Evolutionary conservation across 2,329 filamentous ascomycete genomes (phyloP).

Genomic region (Paracorniculantispora psalliotae): DNA sequence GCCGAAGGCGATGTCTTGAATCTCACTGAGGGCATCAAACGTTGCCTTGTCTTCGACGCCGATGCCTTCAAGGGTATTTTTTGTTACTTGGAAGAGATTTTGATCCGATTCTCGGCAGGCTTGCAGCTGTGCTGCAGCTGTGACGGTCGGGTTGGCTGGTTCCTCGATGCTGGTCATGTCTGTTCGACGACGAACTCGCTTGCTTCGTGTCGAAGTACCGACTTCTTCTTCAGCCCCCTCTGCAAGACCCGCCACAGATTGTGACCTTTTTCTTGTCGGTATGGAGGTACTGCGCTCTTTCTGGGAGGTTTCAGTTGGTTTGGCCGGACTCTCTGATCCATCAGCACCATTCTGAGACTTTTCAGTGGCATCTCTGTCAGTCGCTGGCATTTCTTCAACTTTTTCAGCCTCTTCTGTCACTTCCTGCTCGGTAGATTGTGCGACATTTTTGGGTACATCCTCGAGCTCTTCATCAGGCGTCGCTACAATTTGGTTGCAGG

Average conservation of each 20-base stretch:
- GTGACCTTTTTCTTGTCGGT: slow-evolving; percentile 54
- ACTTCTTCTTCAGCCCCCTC: slow-evolving; percentile 54
- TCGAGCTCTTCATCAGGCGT: slow-evolving; percentile 23
- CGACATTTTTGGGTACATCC: neutral
- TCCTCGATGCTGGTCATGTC: slow-evolving; percentile 52
- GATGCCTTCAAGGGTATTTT: slow-evolving; percentile 50
- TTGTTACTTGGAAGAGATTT: slow-evolving; percentile 51
- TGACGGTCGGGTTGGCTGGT: slow-evolving; percentile 44
- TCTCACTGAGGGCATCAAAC: slow-evolving; percentile 41
- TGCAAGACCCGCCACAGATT: slow-evolving; percentile 54
- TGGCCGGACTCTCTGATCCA: slow-evolving; percentile 21
- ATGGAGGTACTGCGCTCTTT: slow-evolving; percentile 35
- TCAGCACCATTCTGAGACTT: slow-evolving; percentile 19
- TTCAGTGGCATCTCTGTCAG: slow-evolving; percentile 18
- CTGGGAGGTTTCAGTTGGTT: slow-evolving; percentile 24
- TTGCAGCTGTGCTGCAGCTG: slow-evolving; percentile 51
- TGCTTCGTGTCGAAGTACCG: slow-evolving; percentile 57
- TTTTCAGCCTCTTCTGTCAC: slow-evolving; percentile 15
- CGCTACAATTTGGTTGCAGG: slow-evolving; percentile 26
- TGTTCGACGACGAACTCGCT: slow-evolving; percentile 55
- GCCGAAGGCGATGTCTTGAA: slow-evolving; percentile 47
- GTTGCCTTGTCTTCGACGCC: slow-evolving; percentile 47
- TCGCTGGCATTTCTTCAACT: slow-evolving; percentile 8
- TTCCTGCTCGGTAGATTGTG: slow-evolving; percentile 7
- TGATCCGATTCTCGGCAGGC: slow-evolving; percentile 53